Base-by-base conservation (phyloP, 805 yeast genomes). In the Maudiozyma serrabonitensis region DNA sequence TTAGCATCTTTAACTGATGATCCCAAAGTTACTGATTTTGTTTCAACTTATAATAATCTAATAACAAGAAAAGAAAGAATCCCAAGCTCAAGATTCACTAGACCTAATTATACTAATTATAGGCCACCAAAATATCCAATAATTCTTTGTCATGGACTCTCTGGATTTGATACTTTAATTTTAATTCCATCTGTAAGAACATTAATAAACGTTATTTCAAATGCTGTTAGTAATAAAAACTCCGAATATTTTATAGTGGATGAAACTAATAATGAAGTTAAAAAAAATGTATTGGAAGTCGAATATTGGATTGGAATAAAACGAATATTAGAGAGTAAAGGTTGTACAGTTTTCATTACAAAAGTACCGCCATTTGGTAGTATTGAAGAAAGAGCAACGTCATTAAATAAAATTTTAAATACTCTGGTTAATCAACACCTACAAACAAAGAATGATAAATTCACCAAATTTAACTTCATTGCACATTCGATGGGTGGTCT, bases 401-500 rank as follows among this genome's bases (percentile, higher is more conserved):
- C 68, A 12, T 67, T 90, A 50, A 75, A 83, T 57, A 59, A 62
- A 1, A 80, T 75, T 55, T 75, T 89, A n/a, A 39, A 39, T 39
- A 7, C n/a, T 13, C 19, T 28, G 32, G 21, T 19, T 8, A 21
- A 19, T 23, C n/a, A 39, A 19, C n/a, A 19, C 8, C 13, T 39
- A 23, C 42, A 18, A 13, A 39, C 21, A 18, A 19, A 39, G 26
- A 19, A 19, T 18, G 19, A 39, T 6, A 11, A 18, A 25, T 3
- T 21, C 23, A 28, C 43, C 8, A 50, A 50, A 51, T 73, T 89
- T 15, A 90, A 90, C 59, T 63, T 89, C 42, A 73, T 89, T 25
- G 93, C 93, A 6, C 97, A 89, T 62, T 87, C 96, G 0, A 88
- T 89, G 96, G 97, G 97, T 5, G 97, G 97, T 0, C 68, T 89